These are phyloP conservation scores for Kernera saxatilis DNA, from an alignment of 345 rosid species.

Conservation along the genomic window DNA sequence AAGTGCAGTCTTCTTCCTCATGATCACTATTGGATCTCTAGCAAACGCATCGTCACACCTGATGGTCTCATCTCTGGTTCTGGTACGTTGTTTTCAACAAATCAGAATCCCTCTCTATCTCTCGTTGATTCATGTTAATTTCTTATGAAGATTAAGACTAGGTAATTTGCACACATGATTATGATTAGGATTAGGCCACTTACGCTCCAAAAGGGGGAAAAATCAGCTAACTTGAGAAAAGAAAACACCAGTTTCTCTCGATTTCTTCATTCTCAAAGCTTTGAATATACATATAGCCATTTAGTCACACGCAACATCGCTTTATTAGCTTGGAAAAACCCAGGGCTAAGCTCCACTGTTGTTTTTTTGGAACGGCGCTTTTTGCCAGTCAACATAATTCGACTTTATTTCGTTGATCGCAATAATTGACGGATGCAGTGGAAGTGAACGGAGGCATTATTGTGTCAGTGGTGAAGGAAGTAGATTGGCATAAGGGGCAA, in stretches of 20 bases:
- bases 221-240: not conserved
- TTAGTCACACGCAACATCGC: not conserved
- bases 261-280: not conserved
- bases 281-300: not conserved
- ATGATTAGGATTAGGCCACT: not conserved
- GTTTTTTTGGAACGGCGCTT: not conserved
- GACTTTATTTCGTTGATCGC: not conserved
- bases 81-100: constrained; percentile 37
- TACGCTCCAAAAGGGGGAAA: not conserved
- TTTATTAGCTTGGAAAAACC: not conserved
- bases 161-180: not conserved
- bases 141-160: not conserved
- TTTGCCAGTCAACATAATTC: not conserved
- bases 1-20: constrained; percentile 70
- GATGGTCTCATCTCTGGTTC: constrained; percentile 69
- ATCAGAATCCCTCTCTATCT: not conserved
- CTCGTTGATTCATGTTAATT: not conserved
- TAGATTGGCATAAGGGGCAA: constrained; percentile 46
- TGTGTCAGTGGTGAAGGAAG: constrained; percentile 52
- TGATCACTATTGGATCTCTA: constrained; percentile 65
- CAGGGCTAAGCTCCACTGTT: not conserved
- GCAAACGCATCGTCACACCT: constrained; percentile 72
- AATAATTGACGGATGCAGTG: constrained; percentile 36
- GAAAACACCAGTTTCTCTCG: not conserved
- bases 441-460: constrained; percentile 62